Base-by-base conservation (phyloP, 2,329 filamentous ascomycete genomes). In the Fusarium metavorans region DNA sequence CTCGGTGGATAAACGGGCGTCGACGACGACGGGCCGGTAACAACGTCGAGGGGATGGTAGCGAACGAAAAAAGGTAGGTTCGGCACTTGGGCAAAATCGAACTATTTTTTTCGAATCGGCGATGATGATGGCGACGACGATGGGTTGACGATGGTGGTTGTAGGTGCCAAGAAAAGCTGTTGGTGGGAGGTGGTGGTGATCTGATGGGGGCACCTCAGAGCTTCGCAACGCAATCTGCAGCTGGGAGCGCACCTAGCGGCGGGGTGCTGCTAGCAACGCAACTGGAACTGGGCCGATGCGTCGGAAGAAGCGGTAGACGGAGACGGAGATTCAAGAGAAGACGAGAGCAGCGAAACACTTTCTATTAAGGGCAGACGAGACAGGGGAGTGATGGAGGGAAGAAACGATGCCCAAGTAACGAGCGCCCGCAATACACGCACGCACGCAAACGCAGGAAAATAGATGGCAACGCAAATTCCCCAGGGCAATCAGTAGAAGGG, bases 151-250 rank as follows among this genome's bases (percentile, higher is more conserved):
- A 56, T 56, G 52, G 32, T 56, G 27, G 63, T 48, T 65, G 52
- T n/a, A 27, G 59, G 61, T 41, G 70, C 63, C 66, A 57, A 75
- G 66, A 23, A 58, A 50, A 50, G 59, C 30, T 75, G 52, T 54
- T 63, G 66, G 56, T n/a, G 50, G 66, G 61, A 63, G 45, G 45
- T 30, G 45, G 43, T 48, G 59, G 50, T 64, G 72, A 71, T 75
- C 72, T 71, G 72, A 75, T 71, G 70, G 37, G 69, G 70, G 72
- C 72, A 50, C 45, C 43, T 48, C 45, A 50, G 43, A 50, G 45
- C 32, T 75, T 75, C 72, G 69, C 72, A 74, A 64, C 72, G 69
- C 72, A 74, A 64, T 68, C 50, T 64, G 72, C 25, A 50, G 9
- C 13, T 45, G 39, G 39, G 39, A 45, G 41, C n/a, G 45, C 45